Evolutionary conservation across 78 protist species (phyloP).

Genomic region (Mastigamoeba balamuthi): DNA sequence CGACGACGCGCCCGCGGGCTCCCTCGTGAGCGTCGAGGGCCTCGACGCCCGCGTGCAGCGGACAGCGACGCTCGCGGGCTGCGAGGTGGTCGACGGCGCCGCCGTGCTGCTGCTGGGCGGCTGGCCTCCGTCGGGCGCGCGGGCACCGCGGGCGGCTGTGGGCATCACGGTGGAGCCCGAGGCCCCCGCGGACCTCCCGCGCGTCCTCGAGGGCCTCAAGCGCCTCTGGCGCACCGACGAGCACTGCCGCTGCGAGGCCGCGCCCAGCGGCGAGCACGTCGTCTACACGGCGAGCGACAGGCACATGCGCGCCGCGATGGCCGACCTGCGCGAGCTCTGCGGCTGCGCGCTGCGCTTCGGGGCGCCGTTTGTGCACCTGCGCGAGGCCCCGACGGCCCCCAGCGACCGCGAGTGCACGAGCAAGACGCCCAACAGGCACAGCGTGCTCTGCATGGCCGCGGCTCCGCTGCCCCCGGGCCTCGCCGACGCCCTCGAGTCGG

Average conservation of each 20-base stretch:
- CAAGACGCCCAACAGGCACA: slow-evolving; percentile 61
- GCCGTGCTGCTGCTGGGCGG: slow-evolving; percentile 11
- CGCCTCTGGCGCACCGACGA: slow-evolving; percentile 13
- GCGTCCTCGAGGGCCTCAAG: slow-evolving; percentile 79
- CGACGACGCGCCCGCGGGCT: slow-evolving; percentile 30
- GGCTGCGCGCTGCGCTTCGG: not conserved
- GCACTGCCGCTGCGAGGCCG: not conserved
- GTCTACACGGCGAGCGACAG: slow-evolving; percentile 50
- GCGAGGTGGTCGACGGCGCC: not conserved
- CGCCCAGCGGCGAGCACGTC: slow-evolving; percentile 34
- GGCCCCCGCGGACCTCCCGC: not conserved
- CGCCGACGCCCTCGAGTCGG: slow-evolving; percentile 21
- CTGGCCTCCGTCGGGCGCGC: too few relatives aligned
- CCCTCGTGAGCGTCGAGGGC: slow-evolving; percentile 53
- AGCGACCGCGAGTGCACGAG: not conserved
- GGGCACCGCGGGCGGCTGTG: too few relatives aligned
- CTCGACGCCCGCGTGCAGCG: slow-evolving; percentile 42
- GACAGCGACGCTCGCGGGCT: slow-evolving; percentile 37
- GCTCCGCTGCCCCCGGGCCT: slow-evolving; percentile 17
- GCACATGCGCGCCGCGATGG: slow-evolving; percentile 30
- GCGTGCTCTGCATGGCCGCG: slow-evolving; percentile 36
- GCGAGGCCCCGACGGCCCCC: slow-evolving; percentile 38
- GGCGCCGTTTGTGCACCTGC: not conserved
- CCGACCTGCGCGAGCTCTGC: slow-evolving; percentile 4
- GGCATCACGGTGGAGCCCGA: slow-evolving; percentile 60